Base-by-base conservation (phyloP, 2,329 filamentous ascomycete species). In the Penicillium crustosum region DNA sequence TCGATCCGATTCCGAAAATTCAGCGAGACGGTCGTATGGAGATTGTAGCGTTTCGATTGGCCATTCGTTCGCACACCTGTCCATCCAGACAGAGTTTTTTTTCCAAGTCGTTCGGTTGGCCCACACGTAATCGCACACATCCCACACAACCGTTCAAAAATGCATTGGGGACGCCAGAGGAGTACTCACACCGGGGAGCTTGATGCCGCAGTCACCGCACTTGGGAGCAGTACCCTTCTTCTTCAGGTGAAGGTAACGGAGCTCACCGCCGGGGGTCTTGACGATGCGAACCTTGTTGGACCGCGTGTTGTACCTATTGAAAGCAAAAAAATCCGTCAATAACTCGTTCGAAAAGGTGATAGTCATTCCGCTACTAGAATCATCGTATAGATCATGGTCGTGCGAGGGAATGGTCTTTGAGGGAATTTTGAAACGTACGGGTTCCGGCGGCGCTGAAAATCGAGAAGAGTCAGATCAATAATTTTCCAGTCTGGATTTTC, bases 231-330 rank as follows among this genome's bases (percentile, higher is more conserved):
- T 96, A 73, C 93, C 94, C 80, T 89, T 90, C 91, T 99, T 99
- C 90, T 97, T 97, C 86, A 97, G 93, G 89, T 99, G 93, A 74
- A 97, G 90, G 78, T 96, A 89, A 80, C 94, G 89, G 76, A 96
- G 88, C 80, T 93, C 87, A 79, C 94, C 94, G 80, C 94, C 95
- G 71, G 95, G 94, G 70, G 94, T 99, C 87, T 94, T 94, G 82
- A 96, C 81, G 76, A 95, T 86, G 78, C 94, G 90, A 79, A 94
- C 93, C 82, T 92, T 91, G 90, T 99, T 97, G 80, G 91, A 96
- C 79, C 85, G 85, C 80, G 93, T 97, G 89, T 97, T 97, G 90
- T 97, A 99, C 78, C 91, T 94, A 76, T 70, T 64, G 59, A 62
- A 55, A 57, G 59, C 63, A 65, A 53, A 47, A 65, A 53, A 64